Evolutionary conservation across 2,329 filamentous ascomycete genomes (phyloP).

Genomic region (Thielaviopsis populi): DNA sequence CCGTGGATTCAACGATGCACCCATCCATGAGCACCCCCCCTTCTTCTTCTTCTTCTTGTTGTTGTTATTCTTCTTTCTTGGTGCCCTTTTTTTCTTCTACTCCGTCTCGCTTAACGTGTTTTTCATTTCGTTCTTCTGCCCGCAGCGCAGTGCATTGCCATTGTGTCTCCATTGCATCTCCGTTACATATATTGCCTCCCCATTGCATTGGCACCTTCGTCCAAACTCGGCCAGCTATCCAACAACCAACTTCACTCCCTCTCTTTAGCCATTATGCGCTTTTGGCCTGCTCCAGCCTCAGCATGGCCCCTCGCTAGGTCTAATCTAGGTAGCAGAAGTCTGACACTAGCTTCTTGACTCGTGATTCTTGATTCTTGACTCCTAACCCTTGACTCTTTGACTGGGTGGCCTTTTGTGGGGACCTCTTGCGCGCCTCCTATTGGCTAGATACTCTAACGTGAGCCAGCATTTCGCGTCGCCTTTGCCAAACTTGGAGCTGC

Average conservation of each 20-base stretch:
- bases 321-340: background rate
- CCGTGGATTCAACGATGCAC: background rate
- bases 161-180: too few species aligned
- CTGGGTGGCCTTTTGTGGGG: background rate
- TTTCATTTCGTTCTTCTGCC: background rate
- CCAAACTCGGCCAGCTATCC: too few species aligned
- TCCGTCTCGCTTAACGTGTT: background rate
- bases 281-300: background rate
- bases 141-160: too few species aligned
- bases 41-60: background rate
- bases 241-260: background rate
- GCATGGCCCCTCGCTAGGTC: background rate
- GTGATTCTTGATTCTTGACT: too few species aligned
- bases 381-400: too few species aligned
- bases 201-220: too few species aligned
- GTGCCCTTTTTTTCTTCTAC: too few species aligned
- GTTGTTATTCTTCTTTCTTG: too few species aligned
- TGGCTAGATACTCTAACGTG: background rate
- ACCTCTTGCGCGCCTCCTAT: background rate
- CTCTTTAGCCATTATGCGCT: background rate
- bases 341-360: background rate
- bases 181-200: too few species aligned
- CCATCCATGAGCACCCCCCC: too few species aligned
- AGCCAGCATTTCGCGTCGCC: background rate
- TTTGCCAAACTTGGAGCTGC: background rate